Evolutionary conservation across 208 protist species (phyloP).

Genomic region (Phytomonas sp.): DNA sequence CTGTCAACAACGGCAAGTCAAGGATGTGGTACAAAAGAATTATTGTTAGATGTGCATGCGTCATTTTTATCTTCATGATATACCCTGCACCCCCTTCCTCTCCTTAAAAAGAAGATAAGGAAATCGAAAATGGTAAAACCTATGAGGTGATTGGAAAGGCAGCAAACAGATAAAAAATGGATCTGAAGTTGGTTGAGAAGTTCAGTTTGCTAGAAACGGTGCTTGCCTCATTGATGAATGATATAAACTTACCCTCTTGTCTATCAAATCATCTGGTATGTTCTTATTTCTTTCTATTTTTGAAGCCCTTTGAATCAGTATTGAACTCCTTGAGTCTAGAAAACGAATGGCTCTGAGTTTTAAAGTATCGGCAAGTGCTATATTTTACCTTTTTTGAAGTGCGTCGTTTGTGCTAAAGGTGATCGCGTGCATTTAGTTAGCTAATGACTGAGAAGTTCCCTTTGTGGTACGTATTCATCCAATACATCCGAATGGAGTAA

Average conservation of each 20-base stretch:
- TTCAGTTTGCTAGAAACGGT: neutral
- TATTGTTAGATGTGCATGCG: neutral
- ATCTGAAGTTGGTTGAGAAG: neutral
- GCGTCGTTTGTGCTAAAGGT: neutral
- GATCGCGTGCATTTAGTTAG: neutral
- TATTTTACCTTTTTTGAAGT: neutral
- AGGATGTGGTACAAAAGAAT: neutral
- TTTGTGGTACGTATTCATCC: neutral
- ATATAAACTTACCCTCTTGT: neutral
- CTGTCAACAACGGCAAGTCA: neutral
- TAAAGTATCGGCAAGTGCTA: neutral
- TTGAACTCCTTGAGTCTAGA: neutral
- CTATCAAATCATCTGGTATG: neutral
- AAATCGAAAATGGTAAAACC: neutral
- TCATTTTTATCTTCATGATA: neutral
- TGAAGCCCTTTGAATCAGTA: neutral
- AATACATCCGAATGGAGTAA: neutral
- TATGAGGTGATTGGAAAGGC: neutral
- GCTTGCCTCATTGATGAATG: neutral
- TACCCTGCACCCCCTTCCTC: neutral
- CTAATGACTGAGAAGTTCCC: neutral
- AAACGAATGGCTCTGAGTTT: neutral
- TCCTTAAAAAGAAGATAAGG: neutral
- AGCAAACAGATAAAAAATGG: neutral
- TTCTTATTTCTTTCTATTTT: neutral